These are phyloP conservation scores for Aspergillus persii DNA, from an alignment of 2,329 filamentous ascomycete genomes.

Conservation along the genomic window DNA sequence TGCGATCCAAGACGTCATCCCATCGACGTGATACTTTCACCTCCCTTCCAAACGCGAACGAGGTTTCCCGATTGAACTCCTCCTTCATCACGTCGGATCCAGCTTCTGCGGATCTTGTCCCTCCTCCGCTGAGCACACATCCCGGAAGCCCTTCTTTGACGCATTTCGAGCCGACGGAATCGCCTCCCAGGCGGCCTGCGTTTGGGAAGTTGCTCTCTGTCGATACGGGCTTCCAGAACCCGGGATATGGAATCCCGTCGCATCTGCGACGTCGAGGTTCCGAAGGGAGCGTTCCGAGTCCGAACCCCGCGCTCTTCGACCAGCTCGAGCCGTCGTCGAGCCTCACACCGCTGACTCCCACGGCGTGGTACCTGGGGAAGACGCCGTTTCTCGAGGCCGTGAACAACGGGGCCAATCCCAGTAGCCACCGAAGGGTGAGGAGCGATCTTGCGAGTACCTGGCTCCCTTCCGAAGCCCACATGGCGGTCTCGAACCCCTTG, in stretches of 20 bases:
- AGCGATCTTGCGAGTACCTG: constrained; percentile 57
- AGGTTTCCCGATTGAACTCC: constrained; percentile 19
- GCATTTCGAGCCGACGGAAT: constrained; percentile 21
- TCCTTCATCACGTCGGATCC: constrained; percentile 10
- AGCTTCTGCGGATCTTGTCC: constrained; percentile 5
- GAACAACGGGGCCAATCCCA: constrained; percentile 24
- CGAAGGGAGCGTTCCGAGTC: constrained; percentile 64
- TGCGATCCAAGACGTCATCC: constrained; percentile 30
- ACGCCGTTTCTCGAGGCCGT: constrained; percentile 45
- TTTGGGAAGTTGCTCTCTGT: constrained; percentile 74
- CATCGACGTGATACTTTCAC: constrained; percentile 22
- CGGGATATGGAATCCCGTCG: constrained; percentile 58
- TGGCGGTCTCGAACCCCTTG: constrained; percentile 34
- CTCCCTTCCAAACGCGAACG: constrained; percentile 13
- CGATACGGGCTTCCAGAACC: constrained; percentile 51
- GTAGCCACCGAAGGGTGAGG: constrained; percentile 39
- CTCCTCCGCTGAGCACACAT: not conserved
- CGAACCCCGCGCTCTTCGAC: constrained; percentile 44
- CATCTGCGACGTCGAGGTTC: constrained; percentile 62
- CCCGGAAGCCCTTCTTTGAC: constrained; percentile 3
- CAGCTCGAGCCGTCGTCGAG: constrained; percentile 42
- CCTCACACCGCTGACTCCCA: constrained; percentile 62
- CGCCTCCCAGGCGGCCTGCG: constrained; percentile 55
- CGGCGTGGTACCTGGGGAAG: constrained; percentile 61
- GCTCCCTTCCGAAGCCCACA: constrained; percentile 28